Evolutionary conservation across 2,329 filamentous ascomycete species (phyloP), one percentile per base, ranked within the genome.

Genomic region (Ciborinia camelliae): DNA sequence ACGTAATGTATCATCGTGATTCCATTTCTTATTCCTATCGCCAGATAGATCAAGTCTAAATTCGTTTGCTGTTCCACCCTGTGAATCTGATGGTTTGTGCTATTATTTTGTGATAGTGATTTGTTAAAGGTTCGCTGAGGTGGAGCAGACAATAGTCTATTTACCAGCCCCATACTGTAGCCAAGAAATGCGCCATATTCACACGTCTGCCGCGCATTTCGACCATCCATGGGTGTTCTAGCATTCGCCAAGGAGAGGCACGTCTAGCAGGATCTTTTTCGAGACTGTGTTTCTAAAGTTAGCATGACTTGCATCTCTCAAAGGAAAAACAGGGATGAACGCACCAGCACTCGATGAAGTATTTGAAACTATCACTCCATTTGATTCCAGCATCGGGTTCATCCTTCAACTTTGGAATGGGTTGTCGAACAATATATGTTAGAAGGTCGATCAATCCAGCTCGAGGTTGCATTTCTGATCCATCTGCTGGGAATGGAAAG

Each of bases 301-400:
- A 68, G 57, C 43, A 28, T 50, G 62, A 30, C 18, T 63, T 71
- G 58, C 68, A 59, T 39, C 15, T 30, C 18, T 15, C 9, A n/a
- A n/a, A 43, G 58, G 39, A 45, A 8, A 5, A 75, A 50, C 50
- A 54, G 37, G 39, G 2, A 9, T 52, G 23, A 63, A 88, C 91
- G 76, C 85, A 98, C 94, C 95, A 98, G 86, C 93, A 97, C 79
- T 97, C 93, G 73, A 99, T 97, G 73, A 99, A 99, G 77, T 97
- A 97, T 77, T 99, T 99, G 79, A 99, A 98, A 75, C 91, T 96
- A 72, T 96, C 91, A 71, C 91, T 96, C 95, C 95, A 99, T 75
- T 89, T 89, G 71, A 99, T 96, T 66, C 89, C 88, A 71, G 90
- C 91, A 39, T 92, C 87, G 0, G 91, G 91, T 78, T 99, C 95